These are phyloP conservation scores for Ricinus communis DNA, from an alignment of 345 rosid species.

Conservation along the genomic window DNA sequence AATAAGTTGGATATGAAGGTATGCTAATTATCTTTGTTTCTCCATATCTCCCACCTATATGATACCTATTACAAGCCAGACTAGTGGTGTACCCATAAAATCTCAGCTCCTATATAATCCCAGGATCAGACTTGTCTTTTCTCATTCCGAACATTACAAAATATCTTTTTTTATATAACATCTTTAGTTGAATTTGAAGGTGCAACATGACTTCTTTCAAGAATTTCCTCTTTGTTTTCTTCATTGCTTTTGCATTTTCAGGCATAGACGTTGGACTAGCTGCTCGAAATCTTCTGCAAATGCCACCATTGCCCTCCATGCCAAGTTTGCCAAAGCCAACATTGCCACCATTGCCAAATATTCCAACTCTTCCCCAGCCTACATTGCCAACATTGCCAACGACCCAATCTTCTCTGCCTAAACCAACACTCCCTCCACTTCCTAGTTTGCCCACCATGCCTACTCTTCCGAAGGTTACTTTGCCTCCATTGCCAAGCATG, in stretches of 20 bases:
- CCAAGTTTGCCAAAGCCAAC: slow-evolving; percentile 15
- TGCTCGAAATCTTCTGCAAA: slow-evolving; percentile 33
- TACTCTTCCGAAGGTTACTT: neutral
- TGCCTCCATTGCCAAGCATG: neutral
- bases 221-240: neutral
- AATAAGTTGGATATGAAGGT: too few species aligned
- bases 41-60: neutral
- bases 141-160: neutral
- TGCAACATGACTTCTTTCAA: slow-evolving; percentile 1
- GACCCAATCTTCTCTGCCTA: neutral
- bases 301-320: slow-evolving; percentile 10
- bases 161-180: too few species aligned
- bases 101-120: neutral
- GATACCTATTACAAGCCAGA: neutral
- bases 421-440: neutral
- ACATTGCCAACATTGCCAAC: neutral
- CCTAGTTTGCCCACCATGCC: neutral
- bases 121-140: neutral
- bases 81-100: too few species aligned
- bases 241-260: slow-evolving; percentile 17
- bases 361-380: neutral
- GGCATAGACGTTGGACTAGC: slow-evolving; percentile 22
- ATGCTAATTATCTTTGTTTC: neutral
- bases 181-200: too few species aligned
- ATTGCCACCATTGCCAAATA: neutral